Evolutionary conservation across 805 yeast genomes (phyloP).

Genomic region (Komagataella kurtzmanii): DNA sequence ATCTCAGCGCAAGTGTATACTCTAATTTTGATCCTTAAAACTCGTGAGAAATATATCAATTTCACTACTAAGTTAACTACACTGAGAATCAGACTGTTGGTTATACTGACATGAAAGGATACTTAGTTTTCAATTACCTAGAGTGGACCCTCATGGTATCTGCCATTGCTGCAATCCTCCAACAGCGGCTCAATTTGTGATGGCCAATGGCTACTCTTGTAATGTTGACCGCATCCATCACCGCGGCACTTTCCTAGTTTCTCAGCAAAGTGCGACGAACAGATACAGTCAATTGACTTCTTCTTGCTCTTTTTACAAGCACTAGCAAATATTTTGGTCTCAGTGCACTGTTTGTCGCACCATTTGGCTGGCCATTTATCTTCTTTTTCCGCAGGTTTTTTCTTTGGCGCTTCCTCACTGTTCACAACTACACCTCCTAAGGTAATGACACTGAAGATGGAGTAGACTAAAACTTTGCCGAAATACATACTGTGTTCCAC

Average conservation of each 20-base stretch:
- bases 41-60: neutral
- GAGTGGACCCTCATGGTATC: conserved; percentile 6
- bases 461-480: neutral
- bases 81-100: neutral
- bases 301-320: conserved; percentile 5
- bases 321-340: conserved; percentile 7
- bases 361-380: conserved; percentile 9
- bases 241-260: conserved; percentile 4
- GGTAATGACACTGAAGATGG: neutral
- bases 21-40: conserved; percentile 44
- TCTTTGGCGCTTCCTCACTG: neutral
- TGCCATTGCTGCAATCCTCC: conserved; percentile 4
- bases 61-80: neutral
- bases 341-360: conserved; percentile 11
- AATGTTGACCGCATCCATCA: conserved; percentile 6
- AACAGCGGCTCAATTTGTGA: conserved; percentile 4
- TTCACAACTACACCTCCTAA: neutral
- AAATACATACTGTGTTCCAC: neutral
- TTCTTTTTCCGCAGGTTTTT: neutral
- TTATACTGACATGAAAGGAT: neutral
- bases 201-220: conserved; percentile 4
- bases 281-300: conserved; percentile 4
- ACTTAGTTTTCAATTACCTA: neutral
- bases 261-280: conserved; percentile 5
- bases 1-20: conserved; percentile 81